Conservation (phyloP, 2,329 filamentous ascomycete genomes). For the Sporothrix globosa region DNA sequence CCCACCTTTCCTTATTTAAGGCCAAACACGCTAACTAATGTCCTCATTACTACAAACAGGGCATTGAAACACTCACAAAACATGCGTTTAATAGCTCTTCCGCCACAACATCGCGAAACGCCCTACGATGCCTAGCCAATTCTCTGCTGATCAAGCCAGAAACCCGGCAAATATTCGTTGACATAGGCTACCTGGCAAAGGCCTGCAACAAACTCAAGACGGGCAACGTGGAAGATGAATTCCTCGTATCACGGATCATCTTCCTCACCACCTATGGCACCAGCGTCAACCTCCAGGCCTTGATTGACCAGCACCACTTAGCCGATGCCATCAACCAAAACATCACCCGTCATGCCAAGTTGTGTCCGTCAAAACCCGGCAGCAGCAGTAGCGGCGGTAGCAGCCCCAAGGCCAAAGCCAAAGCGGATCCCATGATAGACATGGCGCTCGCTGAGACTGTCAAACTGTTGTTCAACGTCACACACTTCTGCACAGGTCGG, state of each 20-base stretch:
- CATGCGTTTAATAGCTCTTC: slow-evolving; percentile 73
- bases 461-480: slow-evolving; percentile 88
- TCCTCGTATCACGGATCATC: slow-evolving; percentile 76
- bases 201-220: slow-evolving; percentile 72
- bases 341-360: slow-evolving; percentile 68
- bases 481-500: slow-evolving; percentile 70
- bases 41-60: slow-evolving; percentile 54
- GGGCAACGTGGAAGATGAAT: slow-evolving; percentile 81
- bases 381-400: slow-evolving; percentile 32
- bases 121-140: slow-evolving; percentile 82
- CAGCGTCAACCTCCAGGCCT: slow-evolving; percentile 64
- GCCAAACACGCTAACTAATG: slow-evolving; percentile 24
- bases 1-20: slow-evolving; percentile 6
- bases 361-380: slow-evolving; percentile 40
- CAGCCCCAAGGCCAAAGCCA: slow-evolving; percentile 37
- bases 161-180: slow-evolving; percentile 72
- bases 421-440: slow-evolving; percentile 65
- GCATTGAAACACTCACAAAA: slow-evolving; percentile 70
- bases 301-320: slow-evolving; percentile 68
- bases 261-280: slow-evolving; percentile 81
- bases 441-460: slow-evolving; percentile 82
- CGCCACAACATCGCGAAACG: slow-evolving; percentile 69
- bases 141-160: slow-evolving; percentile 70
- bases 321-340: slow-evolving; percentile 71
- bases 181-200: slow-evolving; percentile 68